phyloP scores from a whole-genome alignment of 225 moss, liverwort and hornwort species.

The Asterella californica region DNA sequence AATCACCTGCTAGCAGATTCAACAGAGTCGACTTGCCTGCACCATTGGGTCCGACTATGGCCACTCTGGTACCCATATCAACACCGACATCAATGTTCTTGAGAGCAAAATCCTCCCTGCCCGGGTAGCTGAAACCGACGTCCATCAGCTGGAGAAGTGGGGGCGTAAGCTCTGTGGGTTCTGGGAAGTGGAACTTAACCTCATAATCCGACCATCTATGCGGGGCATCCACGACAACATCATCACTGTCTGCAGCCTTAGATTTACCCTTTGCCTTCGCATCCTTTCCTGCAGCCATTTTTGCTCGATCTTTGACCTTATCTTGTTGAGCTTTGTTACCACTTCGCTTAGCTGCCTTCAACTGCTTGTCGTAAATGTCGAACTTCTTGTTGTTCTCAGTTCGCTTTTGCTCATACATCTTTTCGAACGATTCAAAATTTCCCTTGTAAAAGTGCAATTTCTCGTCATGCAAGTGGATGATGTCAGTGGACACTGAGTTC shows the following conservation, averaged over 20 bases:
- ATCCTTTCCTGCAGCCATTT: constrained; percentile 82
- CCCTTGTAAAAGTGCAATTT: constrained; percentile 92
- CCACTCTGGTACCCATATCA: constrained; percentile 95
- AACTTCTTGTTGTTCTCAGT: constrained; percentile 84
- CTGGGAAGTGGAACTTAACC: constrained; percentile 91
- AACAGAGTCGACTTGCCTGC: constrained; percentile 88
- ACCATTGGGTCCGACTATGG: constrained; percentile 93
- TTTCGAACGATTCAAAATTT: constrained; percentile 82
- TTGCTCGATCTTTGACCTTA: constrained; percentile 95
- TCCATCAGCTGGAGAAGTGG: constrained; percentile 86
- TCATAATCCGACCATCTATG: constrained; percentile 84
- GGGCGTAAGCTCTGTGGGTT: constrained; percentile 87
- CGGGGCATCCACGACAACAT: constrained; percentile 54
- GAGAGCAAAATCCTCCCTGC: constrained; percentile 74
- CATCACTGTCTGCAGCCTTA: constrained; percentile 63
- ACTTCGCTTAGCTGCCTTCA: constrained; percentile 89
- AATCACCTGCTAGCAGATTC: constrained; percentile 83
- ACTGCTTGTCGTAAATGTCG: constrained; percentile 84
- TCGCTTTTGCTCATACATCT: constrained; percentile 93
- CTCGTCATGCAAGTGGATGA: constrained; percentile 80
- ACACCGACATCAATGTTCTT: constrained; percentile 80
- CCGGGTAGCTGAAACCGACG: constrained; percentile 77
- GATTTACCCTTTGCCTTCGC: constrained; percentile 85
- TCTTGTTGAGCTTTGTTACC: constrained; percentile 93
- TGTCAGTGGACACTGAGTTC: constrained; percentile 86